Conservation (phyloP, 805 yeast species). For the Kodamaea leandrae region DNA sequence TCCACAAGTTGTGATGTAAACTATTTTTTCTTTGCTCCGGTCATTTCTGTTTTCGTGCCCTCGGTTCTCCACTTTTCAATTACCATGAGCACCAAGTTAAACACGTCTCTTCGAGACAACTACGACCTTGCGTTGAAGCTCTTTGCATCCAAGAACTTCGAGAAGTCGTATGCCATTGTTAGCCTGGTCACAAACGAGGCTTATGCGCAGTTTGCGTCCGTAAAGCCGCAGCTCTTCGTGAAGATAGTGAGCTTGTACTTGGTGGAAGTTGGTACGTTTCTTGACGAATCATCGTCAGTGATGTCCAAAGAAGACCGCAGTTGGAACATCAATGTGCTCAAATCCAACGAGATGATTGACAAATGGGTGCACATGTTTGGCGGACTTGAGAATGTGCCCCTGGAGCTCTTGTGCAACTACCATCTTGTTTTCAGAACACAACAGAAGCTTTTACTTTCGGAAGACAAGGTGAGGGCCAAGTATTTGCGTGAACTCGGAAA, state of each 20-base stretch:
- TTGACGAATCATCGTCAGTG: constrained; percentile 1
- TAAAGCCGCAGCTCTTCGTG: constrained; percentile 23
- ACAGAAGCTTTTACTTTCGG: constrained; percentile 14
- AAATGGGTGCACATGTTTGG: constrained; percentile 20
- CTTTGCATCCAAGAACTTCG: constrained; percentile 38
- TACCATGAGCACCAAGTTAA: neutral
- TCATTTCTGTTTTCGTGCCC: neutral
- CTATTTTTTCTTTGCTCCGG: neutral
- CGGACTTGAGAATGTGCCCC: constrained; percentile 24
- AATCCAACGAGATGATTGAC: constrained; percentile 17
- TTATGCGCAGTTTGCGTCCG: constrained; percentile 22
- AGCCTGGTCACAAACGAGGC: constrained; percentile 21
- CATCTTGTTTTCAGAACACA: constrained; percentile 31
- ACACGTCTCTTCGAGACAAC: constrained; percentile 10
- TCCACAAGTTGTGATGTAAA: neutral
- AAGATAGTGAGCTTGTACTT: constrained; percentile 36
- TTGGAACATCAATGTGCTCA: constrained; percentile 16
- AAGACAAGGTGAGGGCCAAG: constrained; percentile 11
- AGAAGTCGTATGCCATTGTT: constrained; percentile 29
- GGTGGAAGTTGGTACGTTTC: constrained; percentile 31
- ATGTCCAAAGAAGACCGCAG: constrained; percentile 3
- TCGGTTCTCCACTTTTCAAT: constrained; percentile 5
- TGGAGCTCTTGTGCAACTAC: constrained; percentile 32
- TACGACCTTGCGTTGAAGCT: constrained; percentile 38
- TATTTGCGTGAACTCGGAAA: constrained; percentile 7